Evolutionary conservation across 345 rosid species (phyloP), one percentile per base, ranked within the genome.

Genomic region (Acer campestre): DNA sequence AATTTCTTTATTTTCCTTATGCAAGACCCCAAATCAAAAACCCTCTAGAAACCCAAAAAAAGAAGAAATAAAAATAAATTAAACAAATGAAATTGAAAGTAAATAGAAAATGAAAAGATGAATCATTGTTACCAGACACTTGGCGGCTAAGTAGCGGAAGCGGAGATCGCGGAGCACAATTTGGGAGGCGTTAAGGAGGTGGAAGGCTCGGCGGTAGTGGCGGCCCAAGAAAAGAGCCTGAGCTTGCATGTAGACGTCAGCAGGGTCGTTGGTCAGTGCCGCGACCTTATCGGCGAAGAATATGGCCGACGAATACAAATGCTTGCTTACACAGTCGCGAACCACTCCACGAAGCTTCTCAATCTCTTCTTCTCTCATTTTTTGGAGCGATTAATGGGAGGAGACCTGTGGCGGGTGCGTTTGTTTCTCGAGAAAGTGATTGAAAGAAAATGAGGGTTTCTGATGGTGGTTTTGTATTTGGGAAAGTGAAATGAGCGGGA

Each of bases 301-400:
- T 63, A 96, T 96, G 67, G 98, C 99, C 6, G 98, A 96, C 6
- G 98, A 96, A 87, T 94, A 94, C 11, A 96, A 79, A 71, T 96
- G 99, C 87, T 95, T 95, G 89, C 92, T 93, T n/a, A 93, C 94
- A 76, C 99, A 95, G 83, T 93, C 98, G 46, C 98, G 83, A 74
- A 94, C 98, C 49, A 96, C 92, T 18, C 98, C 94, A 1, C 99
- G 89, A 75, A 96, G 92, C 87, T 89, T 96, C 85, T 96, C 95
- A 1, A 92, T 85, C 76, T 88, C 93, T 75, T 90, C 95, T 82
- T 96, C 99, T 82, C 90, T 92, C 98, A 96, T 96, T 55, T 40
- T 76, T 75, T 12, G 48, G 13, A 22, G 13, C 31, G 64, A 35
- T 16, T 18, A 35, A 17, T 44, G 0, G 10, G 40, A 61, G 17